Base-by-base conservation (phyloP, 768 basidiomycete species). In the Trichaptum fuscoviolaceum region DNA sequence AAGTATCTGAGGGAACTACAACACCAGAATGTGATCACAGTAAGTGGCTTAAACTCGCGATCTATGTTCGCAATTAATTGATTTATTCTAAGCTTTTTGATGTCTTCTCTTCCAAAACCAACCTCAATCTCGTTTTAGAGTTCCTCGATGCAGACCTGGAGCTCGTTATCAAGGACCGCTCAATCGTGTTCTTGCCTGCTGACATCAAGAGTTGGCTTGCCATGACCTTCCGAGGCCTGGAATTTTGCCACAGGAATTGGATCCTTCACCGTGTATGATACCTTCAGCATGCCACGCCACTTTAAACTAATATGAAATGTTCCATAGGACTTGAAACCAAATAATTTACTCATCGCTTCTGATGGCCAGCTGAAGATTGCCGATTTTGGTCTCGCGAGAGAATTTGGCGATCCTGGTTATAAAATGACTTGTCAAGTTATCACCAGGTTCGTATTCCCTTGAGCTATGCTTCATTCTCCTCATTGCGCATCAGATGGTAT, bases 151-250 rank as follows among this genome's bases (percentile, higher is more conserved):
- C 92, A 27, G 97, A 99, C 78, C 83, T 99, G 35, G 97, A 99
- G 78, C 93, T 93, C 76, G 89, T 99, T 71, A 98, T 99, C 76
- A 95, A 94, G 73, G 96, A 99, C 77, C 85, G 93, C 58, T 83
- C 89, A 1, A 87, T 97, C 66, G 92, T 98, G 25, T 98, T 99
- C 75, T 82, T 95, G 35, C 92, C 93, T 3, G 93, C 93, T 0
- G 97, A 99, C 76, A 95, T 98, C 79, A 99, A 99, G 77, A 90
- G 91, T 69, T 99, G 97, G 96, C 93, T 97, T 87, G 92, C 93
- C 12, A 99, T 99, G 97, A 95, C 92, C 0, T 88, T 99, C 73
- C 88, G 95, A 57, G 97, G 97, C 1, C 82, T 99, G n/a, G 97
- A 99, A 77, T 99, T 97, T 75, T 98, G 97, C 71, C 97, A 99